Conservation (phyloP, 108 stramenopile genomes). For the Cyclotella kingstonii region DNA sequence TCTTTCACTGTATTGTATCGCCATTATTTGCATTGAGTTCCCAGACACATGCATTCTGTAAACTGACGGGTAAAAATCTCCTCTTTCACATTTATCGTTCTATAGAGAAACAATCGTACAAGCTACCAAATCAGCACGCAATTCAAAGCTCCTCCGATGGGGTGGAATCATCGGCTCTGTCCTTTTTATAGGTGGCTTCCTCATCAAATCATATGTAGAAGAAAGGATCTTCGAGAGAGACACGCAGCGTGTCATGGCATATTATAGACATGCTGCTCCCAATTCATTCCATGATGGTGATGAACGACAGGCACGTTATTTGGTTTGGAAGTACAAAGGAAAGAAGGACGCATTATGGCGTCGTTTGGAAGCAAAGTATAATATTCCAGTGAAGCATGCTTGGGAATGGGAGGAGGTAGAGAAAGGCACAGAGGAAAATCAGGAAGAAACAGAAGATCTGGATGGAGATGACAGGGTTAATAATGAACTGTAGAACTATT, state of each 20-base stretch:
- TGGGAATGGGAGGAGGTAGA: conserved; percentile 70
- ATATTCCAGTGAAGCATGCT: conserved; percentile 54
- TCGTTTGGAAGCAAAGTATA: conserved; percentile 80
- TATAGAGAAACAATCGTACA: conserved; percentile 78
- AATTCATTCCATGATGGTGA: conserved; percentile 80
- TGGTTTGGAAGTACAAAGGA: conserved; percentile 79
- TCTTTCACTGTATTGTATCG: no score
- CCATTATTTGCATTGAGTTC: no score
- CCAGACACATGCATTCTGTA: no score
- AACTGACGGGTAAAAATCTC: no score
- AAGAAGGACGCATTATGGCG: conserved; percentile 81
- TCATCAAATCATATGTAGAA: conserved; percentile 79
- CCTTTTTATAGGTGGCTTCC: conserved; percentile 77
- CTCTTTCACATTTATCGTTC: no score
- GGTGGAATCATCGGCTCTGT: conserved; percentile 58
- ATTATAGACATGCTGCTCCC: conserved; percentile 76
- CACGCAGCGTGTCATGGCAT: conserved; percentile 66
- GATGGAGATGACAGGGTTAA: conserved; percentile 44
- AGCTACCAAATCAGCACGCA: conserved; percentile 70
- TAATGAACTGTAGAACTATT: no score
- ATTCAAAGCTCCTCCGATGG: conserved; percentile 60
- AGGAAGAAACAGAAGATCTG: conserved; percentile 52
- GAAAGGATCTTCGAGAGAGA: conserved; percentile 74
- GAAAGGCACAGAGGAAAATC: conserved; percentile 32
- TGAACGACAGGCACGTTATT: conserved; percentile 67